phyloP scores from a whole-genome alignment of 768 basidiomycete genomes.

The Rhodocollybia butyracea region DNA sequence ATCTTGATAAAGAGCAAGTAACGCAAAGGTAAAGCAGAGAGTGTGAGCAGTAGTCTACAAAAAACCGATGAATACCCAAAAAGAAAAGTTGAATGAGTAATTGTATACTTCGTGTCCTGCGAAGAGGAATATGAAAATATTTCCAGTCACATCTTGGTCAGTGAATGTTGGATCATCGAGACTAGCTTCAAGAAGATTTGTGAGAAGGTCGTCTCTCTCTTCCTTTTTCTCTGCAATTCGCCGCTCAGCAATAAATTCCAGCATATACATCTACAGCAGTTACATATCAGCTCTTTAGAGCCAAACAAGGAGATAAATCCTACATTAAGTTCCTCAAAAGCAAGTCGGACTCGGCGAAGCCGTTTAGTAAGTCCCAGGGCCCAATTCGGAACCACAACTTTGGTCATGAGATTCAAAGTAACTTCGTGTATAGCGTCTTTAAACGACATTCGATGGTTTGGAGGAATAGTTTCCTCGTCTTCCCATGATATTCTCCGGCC shows the following conservation, averaged over 20 bases:
- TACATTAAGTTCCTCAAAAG: constrained; percentile 44
- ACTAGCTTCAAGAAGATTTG: constrained; percentile 48
- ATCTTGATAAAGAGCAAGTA: no score
- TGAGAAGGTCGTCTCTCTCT: constrained; percentile 49
- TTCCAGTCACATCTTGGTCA: constrained; percentile 23
- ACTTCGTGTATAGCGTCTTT: constrained; percentile 46
- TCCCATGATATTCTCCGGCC: constrained; percentile 4
- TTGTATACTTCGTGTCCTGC: constrained; percentile 65
- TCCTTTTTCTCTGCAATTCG: constrained; percentile 29
- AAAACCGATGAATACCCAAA: constrained; percentile 6
- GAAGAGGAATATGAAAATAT: constrained; percentile 47
- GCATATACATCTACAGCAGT: constrained; percentile 48
- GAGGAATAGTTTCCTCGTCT: constrained; percentile 21
- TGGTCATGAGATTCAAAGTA: constrained; percentile 32
- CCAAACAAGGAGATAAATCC: no score
- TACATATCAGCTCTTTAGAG: no score
- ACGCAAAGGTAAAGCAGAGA: no score
- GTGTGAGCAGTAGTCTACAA: no score
- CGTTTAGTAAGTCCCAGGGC: constrained; percentile 31
- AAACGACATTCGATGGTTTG: constrained; percentile 45
- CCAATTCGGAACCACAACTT: constrained; percentile 37
- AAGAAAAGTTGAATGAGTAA: constrained; percentile 4
- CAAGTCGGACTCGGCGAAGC: constrained; percentile 27
- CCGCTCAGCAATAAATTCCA: constrained; percentile 51
- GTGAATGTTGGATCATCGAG: constrained; percentile 19